Percentiles rank a stretch among this genome's conserved stretches.
Evolutionary conservation across 2,329 filamentous ascomycete genomes (phyloP).

Genomic region (Cercospora brassicicola): DNA sequence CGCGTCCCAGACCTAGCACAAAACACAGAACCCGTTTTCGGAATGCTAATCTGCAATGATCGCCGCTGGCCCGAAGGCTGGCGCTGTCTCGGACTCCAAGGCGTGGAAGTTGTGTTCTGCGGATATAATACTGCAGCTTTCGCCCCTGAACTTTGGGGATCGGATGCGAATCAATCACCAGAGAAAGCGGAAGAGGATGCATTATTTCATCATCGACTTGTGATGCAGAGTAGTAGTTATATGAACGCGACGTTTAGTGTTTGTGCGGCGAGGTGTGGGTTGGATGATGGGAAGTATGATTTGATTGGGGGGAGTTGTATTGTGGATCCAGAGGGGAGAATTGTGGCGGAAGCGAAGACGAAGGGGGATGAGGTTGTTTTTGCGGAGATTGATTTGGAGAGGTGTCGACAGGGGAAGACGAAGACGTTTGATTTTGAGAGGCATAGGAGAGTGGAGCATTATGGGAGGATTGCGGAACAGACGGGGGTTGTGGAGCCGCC

Average conservation of each 20-base stretch:
- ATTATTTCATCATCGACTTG: slow-evolving; percentile 53
- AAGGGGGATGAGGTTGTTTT: slow-evolving; percentile 52
- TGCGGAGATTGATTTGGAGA: slow-evolving; percentile 51
- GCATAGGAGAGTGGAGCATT: slow-evolving; percentile 47
- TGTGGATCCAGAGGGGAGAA: slow-evolving; percentile 49
- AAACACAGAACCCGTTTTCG: slow-evolving; percentile 48
- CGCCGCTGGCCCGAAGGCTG: slow-evolving; percentile 56
- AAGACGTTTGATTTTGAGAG: slow-evolving; percentile 48
- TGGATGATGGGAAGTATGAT: slow-evolving; percentile 51
- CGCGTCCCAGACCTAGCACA: slow-evolving; percentile 47
- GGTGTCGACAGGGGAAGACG: slow-evolving; percentile 48
- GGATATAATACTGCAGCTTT: slow-evolving; percentile 56
- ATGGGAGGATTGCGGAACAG: slow-evolving; percentile 30
- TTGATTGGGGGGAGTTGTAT: slow-evolving; percentile 53
- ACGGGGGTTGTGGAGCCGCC: slow-evolving; percentile 41
- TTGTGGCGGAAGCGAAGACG: slow-evolving; percentile 50
- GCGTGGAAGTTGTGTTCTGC: slow-evolving; percentile 50
- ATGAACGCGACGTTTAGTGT: slow-evolving; percentile 54
- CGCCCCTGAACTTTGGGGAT: slow-evolving; percentile 49
- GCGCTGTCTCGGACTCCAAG: slow-evolving; percentile 53
- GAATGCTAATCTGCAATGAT: slow-evolving; percentile 59
- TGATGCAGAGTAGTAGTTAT: slow-evolving; percentile 54
- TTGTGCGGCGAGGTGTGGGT: slow-evolving; percentile 51
- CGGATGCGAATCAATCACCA: slow-evolving; percentile 42
- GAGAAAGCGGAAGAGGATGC: slow-evolving; percentile 50